phyloP scores from a whole-genome alignment of 371 early-diverging fungal species.

The Circinella minor region DNA sequence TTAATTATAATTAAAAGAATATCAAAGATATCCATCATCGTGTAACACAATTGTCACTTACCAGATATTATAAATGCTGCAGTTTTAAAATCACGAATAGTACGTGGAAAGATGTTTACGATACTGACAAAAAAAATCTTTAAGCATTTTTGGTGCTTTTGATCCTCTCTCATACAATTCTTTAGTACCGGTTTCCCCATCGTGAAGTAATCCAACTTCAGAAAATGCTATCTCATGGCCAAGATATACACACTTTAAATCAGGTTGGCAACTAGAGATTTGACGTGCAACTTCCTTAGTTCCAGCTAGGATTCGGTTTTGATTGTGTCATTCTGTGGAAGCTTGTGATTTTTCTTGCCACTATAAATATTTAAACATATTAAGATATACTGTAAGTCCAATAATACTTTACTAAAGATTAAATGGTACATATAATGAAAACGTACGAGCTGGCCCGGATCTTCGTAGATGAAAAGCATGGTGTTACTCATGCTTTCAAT shows the following conservation, averaged over 20 bases:
- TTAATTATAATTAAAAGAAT: neutral
- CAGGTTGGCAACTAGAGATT: constrained; percentile 16
- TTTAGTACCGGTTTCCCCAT: constrained; percentile 15
- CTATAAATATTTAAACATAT: neutral
- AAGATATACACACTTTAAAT: constrained; percentile 8
- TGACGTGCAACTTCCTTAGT: too few species aligned
- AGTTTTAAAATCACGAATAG: neutral
- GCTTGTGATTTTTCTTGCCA: neutral
- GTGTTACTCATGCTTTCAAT: too few species aligned
- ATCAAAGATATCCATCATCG: neutral
- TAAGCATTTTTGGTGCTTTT: constrained; percentile 12
- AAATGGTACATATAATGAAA: neutral
- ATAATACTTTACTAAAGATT: neutral
- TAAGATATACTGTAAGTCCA: neutral
- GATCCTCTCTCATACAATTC: constrained; percentile 7
- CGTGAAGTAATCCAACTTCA: constrained; percentile 13
- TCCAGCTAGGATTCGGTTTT: neutral
- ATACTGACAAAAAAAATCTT: neutral
- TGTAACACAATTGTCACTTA: constrained; percentile 1
- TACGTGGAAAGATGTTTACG: neutral
- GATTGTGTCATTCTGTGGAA: constrained; percentile 8
- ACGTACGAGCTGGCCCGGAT: too few species aligned
- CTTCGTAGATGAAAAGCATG: too few species aligned
- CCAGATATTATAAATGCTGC: neutral
- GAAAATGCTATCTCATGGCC: constrained; percentile 8